These are phyloP conservation scores for Globisporangium nunn DNA, from an alignment of 352 stramenopile species.

Conservation along the genomic window DNA sequence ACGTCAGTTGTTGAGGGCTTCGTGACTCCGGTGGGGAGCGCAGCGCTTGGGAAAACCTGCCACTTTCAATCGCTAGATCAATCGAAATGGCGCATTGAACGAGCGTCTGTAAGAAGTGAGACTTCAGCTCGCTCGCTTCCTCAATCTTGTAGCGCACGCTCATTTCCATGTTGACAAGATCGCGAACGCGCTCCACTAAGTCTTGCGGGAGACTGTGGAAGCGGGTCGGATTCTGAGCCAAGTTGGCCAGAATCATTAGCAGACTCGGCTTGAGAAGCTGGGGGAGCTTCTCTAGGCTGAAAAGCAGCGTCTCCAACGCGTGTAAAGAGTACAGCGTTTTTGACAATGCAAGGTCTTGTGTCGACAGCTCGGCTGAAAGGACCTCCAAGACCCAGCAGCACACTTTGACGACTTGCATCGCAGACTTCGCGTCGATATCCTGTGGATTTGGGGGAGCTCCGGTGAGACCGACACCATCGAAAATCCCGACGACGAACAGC, in stretches of 20 bases:
- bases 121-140: conserved; percentile 45
- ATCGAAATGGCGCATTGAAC: conserved; percentile 50
- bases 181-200: conserved; percentile 32
- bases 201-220: conserved; percentile 32
- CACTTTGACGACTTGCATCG: conserved; percentile 24
- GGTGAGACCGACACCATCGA: conserved; percentile 18
- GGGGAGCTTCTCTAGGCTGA: conserved; percentile 27
- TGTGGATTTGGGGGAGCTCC: conserved; percentile 2
- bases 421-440: conserved; percentile 3
- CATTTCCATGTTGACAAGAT: conserved; percentile 41
- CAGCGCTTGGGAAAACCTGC: background rate
- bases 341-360: background rate
- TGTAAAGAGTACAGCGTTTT: conserved; percentile 20
- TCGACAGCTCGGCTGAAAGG: conserved; percentile 1
- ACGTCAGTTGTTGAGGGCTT: conserved; percentile 1
- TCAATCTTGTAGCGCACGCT: conserved; percentile 40
- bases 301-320: conserved; percentile 27
- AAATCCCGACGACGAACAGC: conserved; percentile 67
- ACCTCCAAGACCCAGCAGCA: conserved; percentile 29
- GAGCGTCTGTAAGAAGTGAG: conserved; percentile 48
- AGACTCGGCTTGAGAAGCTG: conserved; percentile 30
- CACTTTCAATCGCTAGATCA: conserved; percentile 49
- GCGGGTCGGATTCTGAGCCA: conserved; percentile 23
- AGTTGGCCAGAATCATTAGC: conserved; percentile 33
- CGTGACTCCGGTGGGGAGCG: background rate